Conservation (phyloP, 176 grass and related monocot genomes). For the Musa troglodytarum region DNA sequence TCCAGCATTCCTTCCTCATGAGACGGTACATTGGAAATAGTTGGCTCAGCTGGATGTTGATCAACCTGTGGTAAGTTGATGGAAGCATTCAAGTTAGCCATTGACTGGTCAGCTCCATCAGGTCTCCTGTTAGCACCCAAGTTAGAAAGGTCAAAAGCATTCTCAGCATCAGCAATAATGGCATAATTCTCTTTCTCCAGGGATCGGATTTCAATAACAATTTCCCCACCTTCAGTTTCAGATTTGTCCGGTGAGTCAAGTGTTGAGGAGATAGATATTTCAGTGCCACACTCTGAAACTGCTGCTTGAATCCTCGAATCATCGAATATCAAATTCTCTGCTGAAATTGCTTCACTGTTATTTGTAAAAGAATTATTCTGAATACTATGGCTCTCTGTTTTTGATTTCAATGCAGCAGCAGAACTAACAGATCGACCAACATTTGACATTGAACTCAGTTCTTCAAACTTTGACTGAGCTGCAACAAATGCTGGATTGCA, state of each 20-base stretch:
- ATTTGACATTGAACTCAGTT: conserved; percentile 48
- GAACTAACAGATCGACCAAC: conserved; percentile 39
- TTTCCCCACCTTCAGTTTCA: conserved; percentile 91
- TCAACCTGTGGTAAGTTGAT: conserved; percentile 20
- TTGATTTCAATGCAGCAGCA: conserved; percentile 33
- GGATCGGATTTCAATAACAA: conserved; percentile 79
- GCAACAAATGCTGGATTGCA: conserved; percentile 86
- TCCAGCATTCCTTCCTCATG: conserved; percentile 31
- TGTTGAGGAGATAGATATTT: conserved; percentile 94
- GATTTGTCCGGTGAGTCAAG: conserved; percentile 94
- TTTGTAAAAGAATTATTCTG: conserved; percentile 28
- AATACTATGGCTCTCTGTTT: conserved; percentile 20
- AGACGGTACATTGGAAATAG: conserved; percentile 20
- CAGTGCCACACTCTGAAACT: conserved; percentile 91
- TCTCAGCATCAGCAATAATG: conserved; percentile 17
- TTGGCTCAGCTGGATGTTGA: conserved; percentile 24
- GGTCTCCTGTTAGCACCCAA: conserved; percentile 24
- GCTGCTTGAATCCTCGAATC: conserved; percentile 45
- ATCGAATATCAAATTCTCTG: conserved; percentile 23
- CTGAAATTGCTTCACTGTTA: conserved; percentile 29
- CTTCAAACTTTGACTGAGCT: conserved; percentile 86
- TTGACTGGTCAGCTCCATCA: conserved; percentile 19
- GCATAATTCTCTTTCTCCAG: conserved; percentile 46
- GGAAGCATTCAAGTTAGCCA: conserved; percentile 10
- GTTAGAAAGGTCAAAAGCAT: conserved; percentile 14